Evolutionary conservation across 305 asterid species (phyloP), one percentile per base, ranked within the genome.

Genomic region (Andrographis paniculata): DNA sequence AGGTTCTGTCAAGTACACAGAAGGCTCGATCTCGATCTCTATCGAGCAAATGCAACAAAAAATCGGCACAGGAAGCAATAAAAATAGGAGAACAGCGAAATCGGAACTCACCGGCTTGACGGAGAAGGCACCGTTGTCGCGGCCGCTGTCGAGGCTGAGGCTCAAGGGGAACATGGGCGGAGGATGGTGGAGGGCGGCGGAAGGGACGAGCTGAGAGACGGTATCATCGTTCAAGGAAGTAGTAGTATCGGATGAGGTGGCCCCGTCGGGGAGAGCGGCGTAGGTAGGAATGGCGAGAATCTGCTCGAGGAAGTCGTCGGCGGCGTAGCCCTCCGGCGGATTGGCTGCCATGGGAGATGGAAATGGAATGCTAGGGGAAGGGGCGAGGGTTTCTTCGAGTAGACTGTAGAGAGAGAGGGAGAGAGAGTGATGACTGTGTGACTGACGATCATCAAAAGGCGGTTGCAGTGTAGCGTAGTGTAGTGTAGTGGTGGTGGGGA

Each of bases 231-330:
- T 62, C 38, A 79, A 54, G 48, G 83, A 67, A 18, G 84, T 37
- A 18, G 84, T 37, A 33, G 76, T 58, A 38, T 70, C 87, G 12
- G 88, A 78, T 7, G 79, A 55, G 52, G 58, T 69, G 45, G 66
- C 83, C 24, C 67, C 71, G 11, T 61, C 82, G 14, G 78, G 57
- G 41, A 76, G 74, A 53, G 78, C 75, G 48, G 70, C 61, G 68
- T 79, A 82, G 11, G 82, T 49, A 60, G 94, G 87, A 59, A 82
- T 75, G 36, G 88, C 71, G 20, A 82, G 86, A 47, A 82, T 79
- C 61, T 82, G 94, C 73, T 82, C 94, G 23, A 82, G 77, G 66
- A 82, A 82, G 52, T 82, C 89, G 49, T 82, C 94, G 8, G 81
- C 62, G 30, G 71, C 28, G 63, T 71, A 82, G 5, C 76, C 78